Evolutionary conservation across 345 rosid species (phyloP).

Genomic region (Passiflora organensis): DNA sequence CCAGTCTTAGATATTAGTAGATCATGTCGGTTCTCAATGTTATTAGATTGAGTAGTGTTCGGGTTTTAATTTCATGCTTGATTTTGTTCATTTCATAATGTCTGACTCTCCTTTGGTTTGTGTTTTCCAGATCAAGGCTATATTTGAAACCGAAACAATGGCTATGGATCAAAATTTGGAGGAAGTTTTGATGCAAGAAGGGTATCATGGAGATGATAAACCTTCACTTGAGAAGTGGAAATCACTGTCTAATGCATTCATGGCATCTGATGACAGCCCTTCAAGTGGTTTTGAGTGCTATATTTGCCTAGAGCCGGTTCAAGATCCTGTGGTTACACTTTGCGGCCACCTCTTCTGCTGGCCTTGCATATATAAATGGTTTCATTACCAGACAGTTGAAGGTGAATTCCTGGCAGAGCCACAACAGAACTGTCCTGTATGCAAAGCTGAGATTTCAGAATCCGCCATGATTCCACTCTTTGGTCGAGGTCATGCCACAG

Average conservation of each 20-base stretch:
- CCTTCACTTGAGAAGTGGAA: conserved; percentile 17
- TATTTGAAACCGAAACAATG: conserved; percentile 7
- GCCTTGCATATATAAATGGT: conserved; percentile 80
- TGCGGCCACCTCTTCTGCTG: conserved; percentile 96
- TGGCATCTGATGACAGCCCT: conserved; percentile 11
- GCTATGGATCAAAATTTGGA: conserved; percentile 21
- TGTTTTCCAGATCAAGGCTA: too few species aligned
- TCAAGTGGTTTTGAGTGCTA: conserved; percentile 33
- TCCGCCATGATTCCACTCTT: conserved; percentile 73
- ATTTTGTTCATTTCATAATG: too few species aligned
- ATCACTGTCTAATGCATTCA: conserved; percentile 3
- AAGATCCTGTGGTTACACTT: conserved; percentile 80
- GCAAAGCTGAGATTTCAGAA: conserved; percentile 70
- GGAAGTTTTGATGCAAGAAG: conserved; percentile 4
- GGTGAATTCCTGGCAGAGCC: conserved; percentile 31
- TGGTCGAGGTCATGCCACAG: conserved; percentile 51
- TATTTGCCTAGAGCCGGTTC: conserved; percentile 74
- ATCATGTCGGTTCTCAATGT: too few species aligned
- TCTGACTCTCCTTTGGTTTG: too few species aligned
- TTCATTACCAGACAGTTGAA: conserved; percentile 21
- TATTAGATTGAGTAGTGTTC: too few species aligned
- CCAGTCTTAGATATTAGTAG: too few species aligned
- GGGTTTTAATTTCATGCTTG: too few species aligned
- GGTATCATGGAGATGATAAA: background rate
- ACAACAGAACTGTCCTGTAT: conserved; percentile 71